Evolutionary conservation across 1,139 yeast genomes (phyloP).

Genomic region (Candida buenavistaensis): DNA sequence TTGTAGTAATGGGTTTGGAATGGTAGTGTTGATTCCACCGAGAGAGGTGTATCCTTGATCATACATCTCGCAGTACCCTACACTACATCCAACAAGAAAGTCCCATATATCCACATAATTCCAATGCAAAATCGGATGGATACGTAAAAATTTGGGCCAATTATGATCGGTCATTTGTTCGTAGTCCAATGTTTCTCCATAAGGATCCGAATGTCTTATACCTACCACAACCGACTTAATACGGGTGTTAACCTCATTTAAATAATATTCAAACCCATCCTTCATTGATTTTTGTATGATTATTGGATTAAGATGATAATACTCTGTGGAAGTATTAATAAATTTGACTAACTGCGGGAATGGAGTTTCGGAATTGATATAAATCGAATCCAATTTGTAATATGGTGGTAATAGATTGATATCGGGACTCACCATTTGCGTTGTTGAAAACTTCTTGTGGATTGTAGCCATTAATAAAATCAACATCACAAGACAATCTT

Average conservation of each 20-base stretch:
- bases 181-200: conserved; percentile 51
- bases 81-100: conserved; percentile 47
- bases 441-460: conserved; percentile 29
- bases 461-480: conserved; percentile 63
- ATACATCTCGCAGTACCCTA: conserved; percentile 68
- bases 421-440: conserved; percentile 11
- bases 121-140: conserved; percentile 87
- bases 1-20: conserved; percentile 61
- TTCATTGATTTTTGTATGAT: conserved; percentile 54
- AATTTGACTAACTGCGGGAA: conserved; percentile 59
- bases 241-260: conserved; percentile 41
- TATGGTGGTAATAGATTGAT: conserved; percentile 24
- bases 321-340: conserved; percentile 38
- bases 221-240: conserved; percentile 76
- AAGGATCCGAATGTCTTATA: conserved; percentile 79
- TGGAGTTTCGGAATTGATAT: conserved; percentile 67
- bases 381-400: conserved; percentile 55
- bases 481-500: conserved; percentile 85
- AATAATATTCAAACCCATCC: conserved; percentile 62
- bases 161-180: conserved; percentile 75
- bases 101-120: conserved; percentile 78
- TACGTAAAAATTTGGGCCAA: conserved; percentile 82
- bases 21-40: conserved; percentile 71
- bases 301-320: conserved; percentile 48
- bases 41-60: conserved; percentile 80